Evolutionary conservation across 129 eudicot species (phyloP), one percentile per base, ranked within the genome.

Genomic region (Saposhnikovia divaricata): DNA sequence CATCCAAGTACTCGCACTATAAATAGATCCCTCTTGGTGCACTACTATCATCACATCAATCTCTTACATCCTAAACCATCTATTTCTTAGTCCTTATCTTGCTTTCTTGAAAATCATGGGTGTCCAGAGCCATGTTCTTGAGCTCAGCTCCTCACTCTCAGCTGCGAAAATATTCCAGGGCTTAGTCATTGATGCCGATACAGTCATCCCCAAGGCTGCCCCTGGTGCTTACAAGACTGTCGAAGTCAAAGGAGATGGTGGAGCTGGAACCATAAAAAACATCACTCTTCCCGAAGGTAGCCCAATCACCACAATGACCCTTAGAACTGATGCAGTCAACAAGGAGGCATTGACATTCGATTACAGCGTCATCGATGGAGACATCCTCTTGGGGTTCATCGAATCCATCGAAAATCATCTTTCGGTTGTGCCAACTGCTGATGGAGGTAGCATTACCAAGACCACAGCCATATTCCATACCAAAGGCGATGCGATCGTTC

Each of bases 191-290:
- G 82, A 80, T 4, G 14, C 44, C 34, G 71, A 80, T 47, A 50
- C 16, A 16, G 23, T 80, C 5, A 14, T 80, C 77, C 70, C 82
- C 70, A 80, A 80, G 78, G 61, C 45, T 10, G 8, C 73, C 18
- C 82, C 82, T 23, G 72, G 57, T 7, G 77, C 53, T 48, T 50
- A 71, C 13, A 80, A 80, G 72, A 18, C 12, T 51, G 82, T 80
- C 25, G 72, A 80, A 8, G 23, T 48, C 27, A 69, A 72, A 38
- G 82, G 82, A 37, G 71, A 80, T 38, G 82, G 82, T 4, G 78
- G 82, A 21, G 77, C 21, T 50, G 82, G 82, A 70, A 71, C 78
- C 51, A 72, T 72, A 18, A 72, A 72, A 25, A 69, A 21, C 0
- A 19, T 72, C 53, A 71, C 78, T 37, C 61, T 80, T 14, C 53